Percentiles rank a stretch among this genome's conserved stretches.
Evolutionary conservation across 139 green algal genomes (phyloP).

Genomic region (Astrephomene gubernaculifera): DNA sequence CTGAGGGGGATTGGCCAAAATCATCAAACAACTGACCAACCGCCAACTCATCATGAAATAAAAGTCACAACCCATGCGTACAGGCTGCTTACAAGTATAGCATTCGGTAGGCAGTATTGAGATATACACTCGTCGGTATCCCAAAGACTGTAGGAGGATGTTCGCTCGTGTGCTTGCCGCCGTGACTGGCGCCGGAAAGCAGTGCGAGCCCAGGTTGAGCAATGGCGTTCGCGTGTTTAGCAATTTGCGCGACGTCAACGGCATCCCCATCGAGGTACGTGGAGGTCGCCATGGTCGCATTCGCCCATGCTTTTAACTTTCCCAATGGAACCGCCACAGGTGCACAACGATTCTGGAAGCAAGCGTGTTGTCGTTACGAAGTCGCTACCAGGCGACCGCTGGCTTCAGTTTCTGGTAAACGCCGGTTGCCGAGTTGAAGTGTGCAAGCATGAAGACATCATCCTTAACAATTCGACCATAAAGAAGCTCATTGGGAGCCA

Average conservation of each 20-base stretch:
- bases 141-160: no score
- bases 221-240: conserved; percentile 18
- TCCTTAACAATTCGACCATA: conserved; percentile 90
- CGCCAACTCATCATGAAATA: no score
- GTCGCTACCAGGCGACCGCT: conserved; percentile 90
- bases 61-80: no score
- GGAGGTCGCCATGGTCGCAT: background rate
- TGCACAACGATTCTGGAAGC: conserved; percentile 87
- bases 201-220: background rate
- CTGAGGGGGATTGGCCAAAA: background rate
- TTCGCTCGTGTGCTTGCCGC: background rate
- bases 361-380: conserved; percentile 98
- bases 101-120: no score
- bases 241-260: conserved; percentile 38
- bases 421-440: conserved; percentile 55
- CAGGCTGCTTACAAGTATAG: no score
- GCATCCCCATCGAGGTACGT: conserved; percentile 57
- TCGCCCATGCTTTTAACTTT: background rate
- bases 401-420: conserved; percentile 87
- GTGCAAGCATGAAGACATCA: conserved; percentile 78
- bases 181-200: background rate
- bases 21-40: conserved; percentile 30
- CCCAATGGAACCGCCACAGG: conserved; percentile 55
- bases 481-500: conserved; percentile 89
- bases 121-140: no score